These are phyloP conservation scores for Aulographum hederae DNA, from an alignment of 2,329 filamentous ascomycete genomes.

Conservation along the genomic window DNA sequence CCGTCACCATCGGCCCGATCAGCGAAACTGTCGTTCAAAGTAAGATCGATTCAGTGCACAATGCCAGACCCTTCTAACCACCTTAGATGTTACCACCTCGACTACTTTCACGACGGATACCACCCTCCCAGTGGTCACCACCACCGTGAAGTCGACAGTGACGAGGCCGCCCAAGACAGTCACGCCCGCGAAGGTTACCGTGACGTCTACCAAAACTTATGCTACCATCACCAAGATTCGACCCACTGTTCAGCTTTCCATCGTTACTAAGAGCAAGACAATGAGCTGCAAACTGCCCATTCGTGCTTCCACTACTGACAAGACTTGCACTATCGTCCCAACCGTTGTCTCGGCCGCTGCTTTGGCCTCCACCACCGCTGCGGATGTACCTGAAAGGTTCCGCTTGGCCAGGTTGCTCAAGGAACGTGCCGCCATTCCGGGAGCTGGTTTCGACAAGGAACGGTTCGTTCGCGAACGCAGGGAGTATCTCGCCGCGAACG, in stretches of 20 bases:
- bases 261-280: constrained; percentile 13
- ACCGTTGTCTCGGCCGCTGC: constrained; percentile 9
- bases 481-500: not conserved
- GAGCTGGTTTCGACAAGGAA: constrained; percentile 1
- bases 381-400: constrained; percentile 8
- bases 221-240: constrained; percentile 11
- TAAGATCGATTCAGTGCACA: constrained; percentile 9
- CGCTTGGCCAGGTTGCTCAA: constrained; percentile 10
- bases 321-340: constrained; percentile 11
- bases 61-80: not conserved
- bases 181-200: constrained; percentile 9
- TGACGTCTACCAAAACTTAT: constrained; percentile 13
- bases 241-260: constrained; percentile 7
- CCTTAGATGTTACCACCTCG: constrained; percentile 7
- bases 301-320: constrained; percentile 9
- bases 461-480: not conserved
- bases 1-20: not conserved
- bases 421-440: constrained; percentile 9
- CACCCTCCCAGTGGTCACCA: constrained; percentile 10
- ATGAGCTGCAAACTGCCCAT: constrained; percentile 13
- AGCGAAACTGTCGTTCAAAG: too few species aligned
- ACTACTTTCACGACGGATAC: constrained; percentile 9
- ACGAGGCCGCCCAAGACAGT: constrained; percentile 11
- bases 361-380: constrained; percentile 5
- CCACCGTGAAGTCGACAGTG: constrained; percentile 7